Evolutionary conservation across 768 basidiomycete species (phyloP).

Genomic region (Dioszegia aurantiaca): DNA sequence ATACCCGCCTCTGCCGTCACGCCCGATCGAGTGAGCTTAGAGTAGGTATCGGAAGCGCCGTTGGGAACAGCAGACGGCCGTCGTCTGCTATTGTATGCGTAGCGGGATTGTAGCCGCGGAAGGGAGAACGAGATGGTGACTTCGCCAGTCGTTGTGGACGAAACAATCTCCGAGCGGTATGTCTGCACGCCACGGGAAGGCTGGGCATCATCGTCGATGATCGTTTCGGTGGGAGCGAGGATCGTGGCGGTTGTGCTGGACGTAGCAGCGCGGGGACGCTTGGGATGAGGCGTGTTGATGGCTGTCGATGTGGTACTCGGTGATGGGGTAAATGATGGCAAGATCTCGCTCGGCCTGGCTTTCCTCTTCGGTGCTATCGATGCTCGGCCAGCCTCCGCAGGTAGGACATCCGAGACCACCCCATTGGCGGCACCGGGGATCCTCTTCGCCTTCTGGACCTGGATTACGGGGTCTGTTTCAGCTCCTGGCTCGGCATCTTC

Average conservation of each 20-base stretch:
- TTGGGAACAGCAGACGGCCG: conserved; percentile 25
- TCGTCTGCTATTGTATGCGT: neutral
- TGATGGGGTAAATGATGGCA: too few relatives aligned
- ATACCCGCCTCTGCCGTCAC: conserved; percentile 45
- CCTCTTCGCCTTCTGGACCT: too few relatives aligned
- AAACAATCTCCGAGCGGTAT: conserved; percentile 37
- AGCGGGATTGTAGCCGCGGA: conserved; percentile 37
- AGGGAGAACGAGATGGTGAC: conserved; percentile 54
- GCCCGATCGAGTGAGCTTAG: conserved; percentile 28
- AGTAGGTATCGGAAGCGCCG: conserved; percentile 25
- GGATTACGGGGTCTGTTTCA: neutral
- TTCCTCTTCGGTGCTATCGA: too few relatives aligned
- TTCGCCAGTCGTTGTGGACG: conserved; percentile 24
- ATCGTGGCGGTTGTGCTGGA: neutral
- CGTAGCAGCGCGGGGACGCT: neutral
- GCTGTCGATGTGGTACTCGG: too few relatives aligned
- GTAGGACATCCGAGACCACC: too few relatives aligned
- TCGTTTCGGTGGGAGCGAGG: neutral
- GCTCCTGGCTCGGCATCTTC: neutral
- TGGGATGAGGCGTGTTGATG: too few relatives aligned
- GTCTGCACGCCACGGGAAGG: neutral
- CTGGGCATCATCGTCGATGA: neutral
- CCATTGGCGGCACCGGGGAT: too few relatives aligned
- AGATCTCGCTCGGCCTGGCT: too few relatives aligned
- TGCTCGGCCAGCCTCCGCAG: too few relatives aligned